Percentiles rank a stretch among this genome's conserved stretches.
phyloP scores from a whole-genome alignment of 169 alveolate species.

The Eimeria praecox region DNA sequence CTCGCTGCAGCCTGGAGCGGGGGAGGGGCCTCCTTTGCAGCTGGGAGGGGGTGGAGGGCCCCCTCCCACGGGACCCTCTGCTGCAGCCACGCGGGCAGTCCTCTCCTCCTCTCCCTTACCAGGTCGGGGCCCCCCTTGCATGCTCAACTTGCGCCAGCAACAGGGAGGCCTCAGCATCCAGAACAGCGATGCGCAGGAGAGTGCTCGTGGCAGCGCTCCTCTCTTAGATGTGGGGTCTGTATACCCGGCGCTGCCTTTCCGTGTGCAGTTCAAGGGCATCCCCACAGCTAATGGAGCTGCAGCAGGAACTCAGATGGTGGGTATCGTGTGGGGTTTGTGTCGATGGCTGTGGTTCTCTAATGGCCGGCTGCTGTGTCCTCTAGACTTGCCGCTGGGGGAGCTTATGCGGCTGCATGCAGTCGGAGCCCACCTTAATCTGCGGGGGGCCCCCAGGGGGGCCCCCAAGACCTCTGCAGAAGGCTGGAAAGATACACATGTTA shows the following conservation, averaged over 20 bases:
- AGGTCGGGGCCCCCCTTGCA: slow-evolving; percentile 17
- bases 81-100: slow-evolving; percentile 41
- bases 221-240: slow-evolving; percentile 70
- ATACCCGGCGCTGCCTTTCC: slow-evolving; percentile 84
- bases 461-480: not conserved
- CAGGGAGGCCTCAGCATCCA: not conserved
- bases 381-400: slow-evolving; percentile 85
- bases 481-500: slow-evolving; percentile 64
- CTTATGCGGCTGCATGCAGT: slow-evolving; percentile 78
- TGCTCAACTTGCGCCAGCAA: slow-evolving; percentile 12
- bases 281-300: not conserved
- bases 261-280: slow-evolving; percentile 51
- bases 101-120: not conserved
- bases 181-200: not conserved
- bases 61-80: slow-evolving; percentile 3
- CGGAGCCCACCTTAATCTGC: slow-evolving; percentile 3
- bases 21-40: not conserved
- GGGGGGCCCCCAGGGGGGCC: slow-evolving; percentile 8
- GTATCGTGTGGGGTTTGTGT: slow-evolving; percentile 86
- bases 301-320: slow-evolving; percentile 78
- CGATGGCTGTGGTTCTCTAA: slow-evolving; percentile 89
- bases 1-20: not conserved
- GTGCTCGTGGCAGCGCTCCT: not conserved
- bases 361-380: slow-evolving; percentile 87
- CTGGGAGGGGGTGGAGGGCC: not conserved